Evolutionary conservation across 2,329 filamentous ascomycete genomes (phyloP).

Genomic region (Aspergillus nomiae): DNA sequence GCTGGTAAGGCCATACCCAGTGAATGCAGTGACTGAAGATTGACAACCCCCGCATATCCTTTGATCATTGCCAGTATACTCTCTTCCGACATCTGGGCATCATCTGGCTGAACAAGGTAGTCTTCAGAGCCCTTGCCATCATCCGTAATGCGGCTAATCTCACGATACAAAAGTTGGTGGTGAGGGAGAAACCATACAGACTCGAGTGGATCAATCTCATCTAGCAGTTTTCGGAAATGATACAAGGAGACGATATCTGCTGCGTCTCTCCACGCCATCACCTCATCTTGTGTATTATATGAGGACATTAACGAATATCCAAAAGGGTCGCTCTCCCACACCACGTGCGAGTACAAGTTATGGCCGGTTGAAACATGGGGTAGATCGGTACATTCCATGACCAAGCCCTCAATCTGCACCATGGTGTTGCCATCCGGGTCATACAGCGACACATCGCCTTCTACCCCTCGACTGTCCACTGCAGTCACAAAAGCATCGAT

Average conservation of each 20-base stretch:
- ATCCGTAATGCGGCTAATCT: not conserved
- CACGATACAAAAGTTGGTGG: not conserved
- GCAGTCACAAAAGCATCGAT: not conserved
- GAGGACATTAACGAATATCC: not conserved
- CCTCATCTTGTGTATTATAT: not conserved
- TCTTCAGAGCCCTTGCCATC: not conserved
- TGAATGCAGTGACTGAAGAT: not conserved
- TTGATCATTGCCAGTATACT: not conserved
- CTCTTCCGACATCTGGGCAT: not conserved
- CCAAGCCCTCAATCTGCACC: constrained; percentile 1
- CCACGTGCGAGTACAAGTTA: not conserved
- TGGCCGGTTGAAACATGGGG: not conserved
- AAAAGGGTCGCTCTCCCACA: constrained; percentile 2
- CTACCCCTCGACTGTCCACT: not conserved
- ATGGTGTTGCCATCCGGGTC: not conserved
- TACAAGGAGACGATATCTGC: not conserved
- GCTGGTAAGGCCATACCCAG: not conserved
- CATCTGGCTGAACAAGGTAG: not conserved
- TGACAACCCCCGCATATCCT: too few species aligned
- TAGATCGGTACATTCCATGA: not conserved
- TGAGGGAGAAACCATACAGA: not conserved
- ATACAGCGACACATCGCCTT: constrained; percentile 1
- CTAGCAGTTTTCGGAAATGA: not conserved
- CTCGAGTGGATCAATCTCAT: not conserved
- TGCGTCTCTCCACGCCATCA: not conserved